Percentiles rank a stretch among this genome's conserved stretches.
These are phyloP conservation scores for Primulina tabacum DNA, from an alignment of 257 asterid genomes.

Conservation along the genomic window DNA sequence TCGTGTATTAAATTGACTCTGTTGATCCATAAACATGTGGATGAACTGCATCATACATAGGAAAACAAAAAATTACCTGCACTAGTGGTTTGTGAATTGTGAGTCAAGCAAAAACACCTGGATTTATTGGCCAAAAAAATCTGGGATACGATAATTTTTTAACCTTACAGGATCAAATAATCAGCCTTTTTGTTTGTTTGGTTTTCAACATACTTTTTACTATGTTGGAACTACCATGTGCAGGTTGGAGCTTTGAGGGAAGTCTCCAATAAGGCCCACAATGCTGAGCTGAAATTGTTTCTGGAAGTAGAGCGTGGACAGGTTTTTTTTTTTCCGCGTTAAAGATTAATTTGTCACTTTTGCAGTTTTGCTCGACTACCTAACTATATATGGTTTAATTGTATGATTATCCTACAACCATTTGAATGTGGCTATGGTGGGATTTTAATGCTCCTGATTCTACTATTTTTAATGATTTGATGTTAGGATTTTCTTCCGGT, in stretches of 20 bases:
- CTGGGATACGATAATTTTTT: neutral
- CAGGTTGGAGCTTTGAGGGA: constrained; percentile 85
- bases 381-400: neutral
- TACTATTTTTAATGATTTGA: neutral
- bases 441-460: neutral
- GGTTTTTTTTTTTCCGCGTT: constrained; percentile 37
- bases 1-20: neutral
- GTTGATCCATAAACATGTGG: neutral
- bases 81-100: neutral
- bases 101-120: neutral
- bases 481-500: constrained; percentile 59
- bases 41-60: neutral
- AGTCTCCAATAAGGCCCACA: constrained; percentile 61
- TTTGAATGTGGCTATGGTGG: neutral
- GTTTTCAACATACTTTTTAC: neutral
- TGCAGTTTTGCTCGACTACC: neutral
- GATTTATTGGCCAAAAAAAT: neutral
- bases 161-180: neutral
- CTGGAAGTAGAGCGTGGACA: constrained; percentile 63
- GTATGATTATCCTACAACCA: neutral
- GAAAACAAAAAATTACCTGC: neutral
- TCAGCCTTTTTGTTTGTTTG: neutral
- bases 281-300: constrained; percentile 69
- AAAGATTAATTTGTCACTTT: constrained; percentile 12
- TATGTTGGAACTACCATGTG: neutral